phyloP scores from a whole-genome alignment of 2,329 filamentous ascomycete species.

The Laburnicola sp. region DNA sequence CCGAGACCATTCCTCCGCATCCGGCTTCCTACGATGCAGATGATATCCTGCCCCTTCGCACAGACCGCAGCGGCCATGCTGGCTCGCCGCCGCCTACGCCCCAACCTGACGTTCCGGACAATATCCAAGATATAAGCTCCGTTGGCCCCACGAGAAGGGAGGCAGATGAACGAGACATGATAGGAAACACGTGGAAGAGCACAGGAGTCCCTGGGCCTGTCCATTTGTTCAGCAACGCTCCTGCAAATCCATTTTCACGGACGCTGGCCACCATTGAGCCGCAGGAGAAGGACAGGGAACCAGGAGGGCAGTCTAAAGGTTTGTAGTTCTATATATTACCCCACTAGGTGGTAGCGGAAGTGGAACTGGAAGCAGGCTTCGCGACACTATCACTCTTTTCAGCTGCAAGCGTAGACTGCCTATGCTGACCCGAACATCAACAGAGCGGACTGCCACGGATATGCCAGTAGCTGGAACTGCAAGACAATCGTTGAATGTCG shows the following conservation, averaged over 20 bases:
- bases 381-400: not conserved
- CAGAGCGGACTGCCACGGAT: conserved; percentile 33
- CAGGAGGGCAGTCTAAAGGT: conserved; percentile 18
- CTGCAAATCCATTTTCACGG: conserved; percentile 44
- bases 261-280: conserved; percentile 46
- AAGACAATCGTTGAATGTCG: conserved; percentile 67
- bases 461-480: conserved; percentile 26
- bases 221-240: conserved; percentile 25
- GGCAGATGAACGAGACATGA: conserved; percentile 27
- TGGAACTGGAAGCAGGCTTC: not conserved
- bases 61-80: conserved; percentile 19
- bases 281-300: conserved; percentile 26
- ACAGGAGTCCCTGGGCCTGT: conserved; percentile 17
- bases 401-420: not conserved
- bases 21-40: conserved; percentile 31
- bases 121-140: conserved; percentile 15
- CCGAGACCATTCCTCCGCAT: conserved; percentile 42
- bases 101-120: conserved; percentile 26
- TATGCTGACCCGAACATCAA: conserved; percentile 7
- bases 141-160: conserved; percentile 25
- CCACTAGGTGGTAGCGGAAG: not conserved
- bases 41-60: conserved; percentile 22
- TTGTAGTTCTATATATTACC: not conserved
- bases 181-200: conserved; percentile 28
- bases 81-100: conserved; percentile 21